phyloP scores from a whole-genome alignment of 2,329 filamentous ascomycete genomes.

The Fusarium falciforme region DNA sequence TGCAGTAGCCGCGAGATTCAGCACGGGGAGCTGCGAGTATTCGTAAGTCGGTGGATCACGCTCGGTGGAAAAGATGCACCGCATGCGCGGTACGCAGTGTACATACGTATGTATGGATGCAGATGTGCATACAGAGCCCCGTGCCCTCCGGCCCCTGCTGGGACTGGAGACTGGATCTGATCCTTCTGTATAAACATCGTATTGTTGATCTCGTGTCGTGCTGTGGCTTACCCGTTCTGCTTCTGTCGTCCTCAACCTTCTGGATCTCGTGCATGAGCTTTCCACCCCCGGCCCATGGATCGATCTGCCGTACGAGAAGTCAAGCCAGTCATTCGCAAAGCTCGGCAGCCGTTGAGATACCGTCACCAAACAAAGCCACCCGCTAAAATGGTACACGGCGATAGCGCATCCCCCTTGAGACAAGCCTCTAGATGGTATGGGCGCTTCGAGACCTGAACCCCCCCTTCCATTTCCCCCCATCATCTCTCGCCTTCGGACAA shows the following conservation, averaged over 20 bases:
- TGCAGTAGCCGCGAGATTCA: constrained; percentile 10
- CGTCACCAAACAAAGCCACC: constrained; percentile 21
- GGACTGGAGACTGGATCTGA: constrained; percentile 14
- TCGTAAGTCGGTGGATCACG: constrained; percentile 20
- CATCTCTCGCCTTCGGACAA: constrained; percentile 15
- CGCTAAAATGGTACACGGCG: constrained; percentile 7
- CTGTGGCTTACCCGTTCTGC: constrained; percentile 28
- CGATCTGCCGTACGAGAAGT: background rate
- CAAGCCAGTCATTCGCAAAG: constrained; percentile 15
- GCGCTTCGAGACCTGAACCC: constrained; percentile 18
- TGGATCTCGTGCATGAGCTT: background rate
- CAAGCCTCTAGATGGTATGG: constrained; percentile 15
- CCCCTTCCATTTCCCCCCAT: constrained; percentile 5
- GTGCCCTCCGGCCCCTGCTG: background rate
- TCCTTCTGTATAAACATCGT: constrained; percentile 34
- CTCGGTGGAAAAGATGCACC: constrained; percentile 16
- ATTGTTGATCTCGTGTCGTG: constrained; percentile 41
- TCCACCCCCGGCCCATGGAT: background rate
- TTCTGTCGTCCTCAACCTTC: constrained; percentile 8
- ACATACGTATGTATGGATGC: background rate
- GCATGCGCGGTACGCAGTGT: background rate
- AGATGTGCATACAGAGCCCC: background rate
- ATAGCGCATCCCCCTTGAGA: constrained; percentile 19
- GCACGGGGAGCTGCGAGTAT: constrained; percentile 6
- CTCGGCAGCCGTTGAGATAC: constrained; percentile 15